Evolutionary conservation across 2,329 filamentous ascomycete genomes (phyloP).

Genomic region (Furcasterigmium furcatum): DNA sequence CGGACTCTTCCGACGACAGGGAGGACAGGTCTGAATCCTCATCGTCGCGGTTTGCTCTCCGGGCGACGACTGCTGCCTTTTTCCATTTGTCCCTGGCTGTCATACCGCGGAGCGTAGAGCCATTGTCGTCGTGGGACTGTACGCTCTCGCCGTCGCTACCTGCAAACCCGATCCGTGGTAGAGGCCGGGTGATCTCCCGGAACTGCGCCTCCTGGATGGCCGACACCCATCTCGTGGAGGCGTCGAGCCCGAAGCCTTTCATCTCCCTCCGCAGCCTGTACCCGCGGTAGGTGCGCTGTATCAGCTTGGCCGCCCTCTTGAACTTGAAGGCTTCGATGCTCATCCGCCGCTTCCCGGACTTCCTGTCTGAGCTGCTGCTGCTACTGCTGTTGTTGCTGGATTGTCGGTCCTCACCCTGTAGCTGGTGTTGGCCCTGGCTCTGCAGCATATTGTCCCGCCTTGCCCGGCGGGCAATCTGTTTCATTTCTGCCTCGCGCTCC

Average conservation of each 20-base stretch:
- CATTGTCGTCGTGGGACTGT: slow-evolving; percentile 7
- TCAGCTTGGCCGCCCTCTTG: slow-evolving; percentile 49
- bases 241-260: slow-evolving; percentile 63
- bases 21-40: slow-evolving; percentile 24
- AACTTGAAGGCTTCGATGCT: slow-evolving; percentile 17
- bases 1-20: slow-evolving; percentile 20
- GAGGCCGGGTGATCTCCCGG: slow-evolving; percentile 45
- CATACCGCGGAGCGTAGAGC: slow-evolving; percentile 14
- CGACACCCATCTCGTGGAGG: slow-evolving; percentile 69
- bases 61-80: slow-evolving; percentile 66
- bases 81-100: slow-evolving; percentile 70
- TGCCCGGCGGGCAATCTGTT: slow-evolving; percentile 33
- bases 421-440: slow-evolving; percentile 17
- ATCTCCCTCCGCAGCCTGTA: slow-evolving; percentile 72
- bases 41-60: slow-evolving; percentile 67
- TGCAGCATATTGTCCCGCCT: slow-evolving; percentile 29
- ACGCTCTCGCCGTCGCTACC: slow-evolving; percentile 7
- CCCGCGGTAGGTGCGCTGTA: slow-evolving; percentile 74
- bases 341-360: slow-evolving; percentile 21
- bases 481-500: slow-evolving; percentile 39
- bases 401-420: background rate
- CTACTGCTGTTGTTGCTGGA: slow-evolving; percentile 6
- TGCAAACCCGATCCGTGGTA: slow-evolving; percentile 20
- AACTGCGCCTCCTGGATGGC: slow-evolving; percentile 58
- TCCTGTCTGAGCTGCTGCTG: slow-evolving; percentile 10